Conservation (phyloP, 139 green algal species). For the Picochlorum sp. region DNA sequence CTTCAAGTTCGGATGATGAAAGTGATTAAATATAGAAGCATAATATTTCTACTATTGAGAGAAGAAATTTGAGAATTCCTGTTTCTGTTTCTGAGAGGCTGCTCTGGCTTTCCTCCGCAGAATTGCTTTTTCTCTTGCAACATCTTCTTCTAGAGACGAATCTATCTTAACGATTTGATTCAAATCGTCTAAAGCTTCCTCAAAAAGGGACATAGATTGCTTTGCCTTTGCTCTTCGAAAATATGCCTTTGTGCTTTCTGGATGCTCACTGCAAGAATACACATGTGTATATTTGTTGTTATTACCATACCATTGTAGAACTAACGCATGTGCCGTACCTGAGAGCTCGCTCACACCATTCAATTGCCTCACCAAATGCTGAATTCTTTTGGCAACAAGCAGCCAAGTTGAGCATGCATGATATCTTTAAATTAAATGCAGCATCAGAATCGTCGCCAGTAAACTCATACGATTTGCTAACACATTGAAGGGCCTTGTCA, state of each 20-base stretch:
- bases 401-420: slow-evolving; percentile 25
- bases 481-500: slow-evolving; percentile 18
- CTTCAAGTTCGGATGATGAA: too few species aligned
- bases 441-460: slow-evolving; percentile 15
- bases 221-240: slow-evolving; percentile 18
- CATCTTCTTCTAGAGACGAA: slow-evolving; percentile 6
- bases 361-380: slow-evolving; percentile 24
- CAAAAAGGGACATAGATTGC: slow-evolving; percentile 13
- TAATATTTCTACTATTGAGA: background rate
- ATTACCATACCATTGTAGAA: too few species aligned
- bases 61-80: slow-evolving; percentile 18
- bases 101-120: slow-evolving; percentile 7
- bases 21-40: too few species aligned
- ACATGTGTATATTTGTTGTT: too few species aligned
- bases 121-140: slow-evolving; percentile 18
- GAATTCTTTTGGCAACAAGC: slow-evolving; percentile 13
- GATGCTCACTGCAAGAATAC: slow-evolving; percentile 11
- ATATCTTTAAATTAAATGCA: slow-evolving; percentile 1
- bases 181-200: slow-evolving; percentile 16
- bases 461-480: slow-evolving; percentile 13
- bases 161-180: slow-evolving; percentile 10
- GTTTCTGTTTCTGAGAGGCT: slow-evolving; percentile 20
- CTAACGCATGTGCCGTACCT: slow-evolving; percentile 2
- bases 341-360: slow-evolving; percentile 19
- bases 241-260: slow-evolving; percentile 23